phyloP scores from a whole-genome alignment of 2,329 filamentous ascomycete genomes.

The Fusarium tjaetaba region DNA sequence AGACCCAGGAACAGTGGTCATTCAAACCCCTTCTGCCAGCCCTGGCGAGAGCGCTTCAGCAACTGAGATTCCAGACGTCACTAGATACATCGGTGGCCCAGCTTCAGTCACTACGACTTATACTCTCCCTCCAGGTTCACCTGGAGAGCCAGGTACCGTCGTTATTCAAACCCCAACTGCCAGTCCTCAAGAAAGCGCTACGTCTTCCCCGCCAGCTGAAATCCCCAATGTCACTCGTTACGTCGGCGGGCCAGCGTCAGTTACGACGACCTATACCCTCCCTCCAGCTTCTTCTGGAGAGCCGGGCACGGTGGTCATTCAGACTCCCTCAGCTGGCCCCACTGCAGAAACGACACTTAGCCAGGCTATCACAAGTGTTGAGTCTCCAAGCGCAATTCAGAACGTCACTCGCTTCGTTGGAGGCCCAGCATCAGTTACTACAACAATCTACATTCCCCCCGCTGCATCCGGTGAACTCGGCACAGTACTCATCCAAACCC shows the following conservation, averaged over 20 bases:
- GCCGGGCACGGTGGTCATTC: neutral
- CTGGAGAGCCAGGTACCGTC: neutral
- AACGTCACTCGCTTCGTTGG: no score
- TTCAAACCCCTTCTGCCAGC: neutral
- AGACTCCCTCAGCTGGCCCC: no score
- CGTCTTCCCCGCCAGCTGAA: neutral
- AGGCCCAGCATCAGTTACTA: no score
- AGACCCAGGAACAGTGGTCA: slow-evolving; percentile 1
- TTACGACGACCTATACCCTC: neutral
- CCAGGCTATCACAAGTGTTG: no score
- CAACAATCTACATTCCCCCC: no score
- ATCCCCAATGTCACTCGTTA: neutral
- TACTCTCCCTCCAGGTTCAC: neutral
- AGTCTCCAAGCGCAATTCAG: no score
- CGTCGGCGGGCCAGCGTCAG: neutral
- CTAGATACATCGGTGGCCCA: neutral
- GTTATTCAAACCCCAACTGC: neutral
- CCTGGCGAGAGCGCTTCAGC: neutral
- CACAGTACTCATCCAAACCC: neutral
- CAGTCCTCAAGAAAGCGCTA: neutral
- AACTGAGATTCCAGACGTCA: neutral
- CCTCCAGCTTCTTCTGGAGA: neutral
- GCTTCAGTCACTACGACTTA: neutral
- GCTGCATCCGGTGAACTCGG: no score
- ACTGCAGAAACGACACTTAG: no score